These are phyloP conservation scores for Fistulina hepatica DNA, from an alignment of 1,284 basidiomycete species.

Conservation along the genomic window DNA sequence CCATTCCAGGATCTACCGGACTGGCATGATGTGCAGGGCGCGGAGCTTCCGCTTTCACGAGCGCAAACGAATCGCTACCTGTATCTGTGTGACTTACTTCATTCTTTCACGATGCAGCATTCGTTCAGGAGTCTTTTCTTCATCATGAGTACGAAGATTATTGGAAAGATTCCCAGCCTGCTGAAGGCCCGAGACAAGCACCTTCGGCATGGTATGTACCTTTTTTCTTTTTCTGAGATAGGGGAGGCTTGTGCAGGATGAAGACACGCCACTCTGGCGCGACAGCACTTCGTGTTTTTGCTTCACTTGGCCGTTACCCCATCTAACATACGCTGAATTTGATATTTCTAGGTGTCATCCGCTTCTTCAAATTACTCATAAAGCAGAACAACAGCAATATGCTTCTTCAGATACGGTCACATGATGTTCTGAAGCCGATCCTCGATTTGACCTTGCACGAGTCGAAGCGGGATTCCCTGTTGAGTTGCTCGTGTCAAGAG, in stretches of 20 bases:
- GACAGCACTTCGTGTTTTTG: too few species aligned
- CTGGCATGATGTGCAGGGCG: conserved; percentile 54
- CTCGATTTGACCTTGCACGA: conserved; percentile 76
- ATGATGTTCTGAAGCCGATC: conserved; percentile 76
- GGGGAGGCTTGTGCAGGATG: not conserved
- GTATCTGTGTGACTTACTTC: conserved; percentile 83
- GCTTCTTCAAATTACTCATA: conserved; percentile 83
- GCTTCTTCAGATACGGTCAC: conserved; percentile 75
- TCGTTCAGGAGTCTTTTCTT: conserved; percentile 87
- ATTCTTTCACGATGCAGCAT: conserved; percentile 83
- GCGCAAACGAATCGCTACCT: conserved; percentile 71
- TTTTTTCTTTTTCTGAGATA: not conserved
- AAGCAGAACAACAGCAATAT: conserved; percentile 82
- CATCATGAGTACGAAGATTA: conserved; percentile 71
- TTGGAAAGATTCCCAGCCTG: conserved; percentile 65
- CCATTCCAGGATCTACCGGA: conserved; percentile 75
- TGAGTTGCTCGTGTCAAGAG: conserved; percentile 92
- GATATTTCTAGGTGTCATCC: conserved; percentile 60
- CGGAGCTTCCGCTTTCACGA: conserved; percentile 43
- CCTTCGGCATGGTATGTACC: conserved; percentile 67
- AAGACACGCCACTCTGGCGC: too few species aligned
- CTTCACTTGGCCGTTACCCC: conserved; percentile 5
- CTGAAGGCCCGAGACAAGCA: conserved; percentile 84
- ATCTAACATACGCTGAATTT: conserved; percentile 14
- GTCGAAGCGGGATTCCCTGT: conserved; percentile 79